Evolutionary conservation across 768 basidiomycete genomes (phyloP).

Genomic region (Russula vinacea): DNA sequence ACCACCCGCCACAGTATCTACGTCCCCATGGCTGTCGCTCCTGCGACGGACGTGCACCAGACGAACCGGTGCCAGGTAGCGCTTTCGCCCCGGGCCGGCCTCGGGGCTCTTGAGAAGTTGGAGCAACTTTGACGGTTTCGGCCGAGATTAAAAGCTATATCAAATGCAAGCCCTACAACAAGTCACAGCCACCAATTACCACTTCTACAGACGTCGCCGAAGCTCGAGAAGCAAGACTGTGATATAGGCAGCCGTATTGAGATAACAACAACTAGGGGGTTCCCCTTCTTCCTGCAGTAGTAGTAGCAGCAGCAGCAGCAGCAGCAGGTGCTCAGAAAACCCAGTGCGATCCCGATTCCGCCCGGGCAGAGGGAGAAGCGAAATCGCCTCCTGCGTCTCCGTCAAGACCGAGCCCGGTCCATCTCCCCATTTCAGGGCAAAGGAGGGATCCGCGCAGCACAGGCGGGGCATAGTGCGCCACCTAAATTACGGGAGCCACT

Average conservation of each 20-base stretch:
- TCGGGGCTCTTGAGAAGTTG: constrained; percentile 18
- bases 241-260: neutral
- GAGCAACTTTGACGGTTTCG: constrained; percentile 15
- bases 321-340: too few species aligned
- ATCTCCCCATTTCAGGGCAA: too few species aligned
- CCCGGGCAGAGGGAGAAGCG: too few species aligned
- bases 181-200: neutral
- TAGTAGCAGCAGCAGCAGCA: too few species aligned
- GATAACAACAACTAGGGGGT: constrained; percentile 8
- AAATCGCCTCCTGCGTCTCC: too few species aligned
- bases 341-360: too few species aligned
- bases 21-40: neutral
- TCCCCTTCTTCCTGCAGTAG: too few species aligned
- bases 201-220: neutral
- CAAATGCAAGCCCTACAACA: neutral
- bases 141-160: constrained; percentile 6
- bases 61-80: constrained; percentile 1
- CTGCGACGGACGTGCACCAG: neutral
- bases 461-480: too few species aligned
- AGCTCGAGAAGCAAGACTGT: neutral
- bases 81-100: constrained; percentile 6
- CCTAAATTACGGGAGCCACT: too few species aligned
- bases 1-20: neutral
- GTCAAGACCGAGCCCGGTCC: too few species aligned
- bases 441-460: too few species aligned